Evolutionary conservation across 106 monocot genomes (phyloP), one percentile per base, ranked within the genome.

Genomic region (Platanthera guangdongensis): DNA sequence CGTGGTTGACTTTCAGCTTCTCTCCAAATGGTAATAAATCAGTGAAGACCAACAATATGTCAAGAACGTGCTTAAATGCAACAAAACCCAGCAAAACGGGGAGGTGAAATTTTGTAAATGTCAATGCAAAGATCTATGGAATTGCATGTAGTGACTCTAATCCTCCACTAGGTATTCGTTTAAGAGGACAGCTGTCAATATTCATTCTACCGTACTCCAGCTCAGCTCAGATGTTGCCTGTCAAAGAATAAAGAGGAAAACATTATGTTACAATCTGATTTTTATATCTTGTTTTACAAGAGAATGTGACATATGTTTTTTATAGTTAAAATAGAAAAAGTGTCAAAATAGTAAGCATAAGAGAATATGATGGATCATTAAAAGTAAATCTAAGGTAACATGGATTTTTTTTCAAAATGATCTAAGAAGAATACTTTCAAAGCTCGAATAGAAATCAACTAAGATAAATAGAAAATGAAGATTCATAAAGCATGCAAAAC

Each of bases 181-280:
- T 99, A 21, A 92, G 85, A 72, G 97, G 97, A 51, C 97, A 73
- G 50, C 97, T 97, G 18, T 93, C 97, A n/a, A 97, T 97, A 76
- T 97, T 97, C 97, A 97, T 97, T 99, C n/a, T n/a, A n/a, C n/a
- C n/a, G n/a, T n/a, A 99, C 77, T 99, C 97, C 54, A 83, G 78
- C 76, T 99, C 97, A 14, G 97, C n/a, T n/a, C n/a, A n/a, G n/a
- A 91, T 51, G 97, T 94, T 30, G 97, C 91, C 97, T 99, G 69
- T 15, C 84, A 79, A 45, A 57, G 7, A 76, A 18, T 60, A 16
- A 47, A 72, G 72, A 21, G 50, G 21, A 19, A 21, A 72, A 70
- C 3, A 47, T 70, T 70, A 47, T 47, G 57, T 15, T 10, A 50
- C 48, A 19, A 59, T 18, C 59, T 18, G 18, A 59, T 5, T 19